Base-by-base conservation (phyloP, 1,284 basidiomycete genomes). In the Termitomyces sp. region DNA sequence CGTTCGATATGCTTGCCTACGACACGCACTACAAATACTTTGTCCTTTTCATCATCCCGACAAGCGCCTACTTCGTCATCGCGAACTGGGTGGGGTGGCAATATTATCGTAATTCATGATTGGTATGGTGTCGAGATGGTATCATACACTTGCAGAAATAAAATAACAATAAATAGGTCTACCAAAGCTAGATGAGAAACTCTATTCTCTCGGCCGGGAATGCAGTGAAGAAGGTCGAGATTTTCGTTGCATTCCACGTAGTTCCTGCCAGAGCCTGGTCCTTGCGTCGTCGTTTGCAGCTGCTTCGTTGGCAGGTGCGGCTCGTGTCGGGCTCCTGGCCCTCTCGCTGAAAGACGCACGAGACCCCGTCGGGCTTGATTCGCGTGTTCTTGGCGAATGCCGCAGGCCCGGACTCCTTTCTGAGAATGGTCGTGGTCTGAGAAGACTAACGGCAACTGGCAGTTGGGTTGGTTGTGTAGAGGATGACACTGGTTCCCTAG, bases 31-130 rank as follows among this genome's bases (percentile, higher is more conserved):
- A 95, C 83, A 94, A 94, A 72, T 96, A 95, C 71, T 83, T 95
- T 61, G 65, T 77, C 12, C 72, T 94, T 12, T 72, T 96, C 41
- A 76, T 94, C 46, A 78, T 97, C 47, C 93, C 94, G 21, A 87
- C 87, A 15, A 83, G 78, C 13, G 78, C 88, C 33, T 94, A 92
- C 71, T 94, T 93, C 68, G 88, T 92, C 50, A 97, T 98, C 65
- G 91, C 93, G 41, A 97, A 97, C 65, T 98, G 94, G 94, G 91
- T 94, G 38, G 92, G 93, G 44, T 96, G 93, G 92, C 91, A 94
- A 68, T 95, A 92, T 69, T 96, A 92, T 69, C 83, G 88, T 44
- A 93, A 92, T 69, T 91, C 92, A 7, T 74, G 57, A 65, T 33
- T 13, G 33, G 52, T 41, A 56, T 47, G 3, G 10, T 24, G 55